Percentiles rank a stretch among this genome's conserved stretches.
These are phyloP conservation scores for Fraxinus excelsior DNA, from an alignment of 257 asterid species.

Conservation along the genomic window DNA sequence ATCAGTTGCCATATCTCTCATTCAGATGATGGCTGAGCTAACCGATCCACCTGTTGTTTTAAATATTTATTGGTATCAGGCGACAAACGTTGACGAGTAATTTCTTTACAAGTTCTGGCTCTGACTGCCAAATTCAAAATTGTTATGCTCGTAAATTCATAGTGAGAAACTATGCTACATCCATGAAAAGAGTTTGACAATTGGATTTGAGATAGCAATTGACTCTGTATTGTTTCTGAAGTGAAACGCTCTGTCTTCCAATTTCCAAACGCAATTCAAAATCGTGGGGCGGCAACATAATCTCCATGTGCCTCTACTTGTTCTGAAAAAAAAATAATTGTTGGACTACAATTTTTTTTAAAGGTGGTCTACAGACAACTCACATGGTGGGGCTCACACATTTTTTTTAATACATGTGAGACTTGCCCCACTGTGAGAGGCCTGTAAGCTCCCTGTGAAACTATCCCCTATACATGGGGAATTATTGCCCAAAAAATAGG, in stretches of 20 bases:
- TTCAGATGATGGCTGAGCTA: background rate
- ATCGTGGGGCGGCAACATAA: background rate
- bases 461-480: no score
- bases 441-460: no score
- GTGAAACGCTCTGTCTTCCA: background rate
- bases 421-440: no score
- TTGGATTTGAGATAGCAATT: background rate
- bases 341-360: no score
- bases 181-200: background rate
- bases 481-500: background rate
- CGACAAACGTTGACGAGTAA: background rate
- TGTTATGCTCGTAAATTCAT: slow-evolving; percentile 8
- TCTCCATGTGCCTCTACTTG: background rate
- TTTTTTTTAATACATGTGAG: no score
- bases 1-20: background rate
- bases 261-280: background rate
- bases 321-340: background rate
- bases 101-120: background rate
- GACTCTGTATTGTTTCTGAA: background rate
- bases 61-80: background rate
- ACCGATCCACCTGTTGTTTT: background rate
- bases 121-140: slow-evolving; percentile 20
- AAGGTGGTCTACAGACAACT: no score
- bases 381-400: no score
- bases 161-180: background rate